Conservation (phyloP, 2,329 filamentous ascomycete genomes). For the Epichloe sylvatica region DNA sequence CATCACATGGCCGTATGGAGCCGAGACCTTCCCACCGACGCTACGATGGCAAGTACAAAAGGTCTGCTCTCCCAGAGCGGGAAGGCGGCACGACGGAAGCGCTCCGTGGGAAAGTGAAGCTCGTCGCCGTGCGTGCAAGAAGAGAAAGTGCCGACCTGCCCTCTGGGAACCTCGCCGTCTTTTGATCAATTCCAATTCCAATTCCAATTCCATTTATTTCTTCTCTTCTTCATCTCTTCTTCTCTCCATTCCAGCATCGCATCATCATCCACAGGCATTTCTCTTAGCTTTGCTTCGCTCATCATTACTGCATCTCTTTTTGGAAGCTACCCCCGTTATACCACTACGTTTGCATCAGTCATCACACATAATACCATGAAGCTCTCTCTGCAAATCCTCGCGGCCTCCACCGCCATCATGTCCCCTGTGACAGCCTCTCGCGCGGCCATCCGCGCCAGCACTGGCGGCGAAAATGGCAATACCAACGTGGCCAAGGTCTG, state of each 20-base stretch:
- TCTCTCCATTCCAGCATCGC: background rate
- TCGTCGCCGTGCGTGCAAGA: background rate
- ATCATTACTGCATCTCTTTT: conserved; percentile 4
- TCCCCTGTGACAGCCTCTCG: conserved; percentile 5
- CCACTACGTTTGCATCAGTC: background rate
- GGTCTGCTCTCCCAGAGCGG: background rate
- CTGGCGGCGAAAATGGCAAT: background rate
- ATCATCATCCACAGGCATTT: conserved; percentile 1
- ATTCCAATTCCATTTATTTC: background rate
- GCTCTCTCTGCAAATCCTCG: conserved; percentile 1
- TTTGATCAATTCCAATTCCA: background rate
- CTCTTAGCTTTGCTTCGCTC: background rate
- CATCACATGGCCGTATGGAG: background rate
- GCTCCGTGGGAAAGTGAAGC: background rate
- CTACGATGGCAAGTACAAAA: background rate
- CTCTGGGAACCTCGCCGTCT: background rate
- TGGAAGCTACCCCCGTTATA: conserved; percentile 1
- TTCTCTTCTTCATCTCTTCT: background rate
- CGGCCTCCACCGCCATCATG: conserved; percentile 6
- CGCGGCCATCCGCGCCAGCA: background rate
- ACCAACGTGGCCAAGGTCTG: conserved; percentile 5
- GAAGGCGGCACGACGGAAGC: background rate
- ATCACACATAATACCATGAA: conserved; percentile 8
- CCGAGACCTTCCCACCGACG: background rate
- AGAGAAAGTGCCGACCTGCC: conserved; percentile 1